Evolutionary conservation across 2,329 filamentous ascomycete genomes (phyloP), one percentile per base, ranked within the genome.

Genomic region (Aureobasidium sp.): DNA sequence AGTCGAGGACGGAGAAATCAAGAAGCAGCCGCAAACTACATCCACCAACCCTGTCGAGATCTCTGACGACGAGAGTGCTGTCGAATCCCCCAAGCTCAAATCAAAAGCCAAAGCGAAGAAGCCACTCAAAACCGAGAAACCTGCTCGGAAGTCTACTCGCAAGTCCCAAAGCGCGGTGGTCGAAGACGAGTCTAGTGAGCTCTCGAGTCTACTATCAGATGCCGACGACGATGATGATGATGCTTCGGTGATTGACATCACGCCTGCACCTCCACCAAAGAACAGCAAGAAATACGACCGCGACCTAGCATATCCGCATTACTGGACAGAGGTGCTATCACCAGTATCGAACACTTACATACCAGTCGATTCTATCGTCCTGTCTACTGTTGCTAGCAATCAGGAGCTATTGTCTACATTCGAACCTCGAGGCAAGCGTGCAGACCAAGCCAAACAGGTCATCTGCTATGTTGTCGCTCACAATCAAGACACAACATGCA

Each of bases 241-340:
- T 17, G 81, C 76, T 6, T 84, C 84, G 0, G 76, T 86, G 1
- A 74, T 87, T 8, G 84, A 88, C 61, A 66, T 87, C 23, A 80
- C 78, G 13, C 75, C 78, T 36, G 65, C 75, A 9, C 74, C 74
- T 2, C 74, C 77, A 5, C 75, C 73, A 56, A 81, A 76, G 66
- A 75, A 66, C 41, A 62, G 73, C 42, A 80, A 79, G 63, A 79
- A 81, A 60, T 89, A 87, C 68, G 91, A 96, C 68, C 80, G 82
- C 23, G 91, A 96, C 67, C 79, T 97, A 32, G 84, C 87, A 2
- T 94, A 87, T 66, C 92, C 94, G 1, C 88, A 89, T 56, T 97
- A 97, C 73, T 99, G 94, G 94, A 88, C 89, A 0, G 94, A 99
- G 73, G 88, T 90, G 2, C 79, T 94, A 1, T 97, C 92, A 0